A percentile compares a stretch with the other conserved stretches of the same genome.
phyloP scores from a whole-genome alignment of 2,329 filamentous ascomycete species.

The Diaporthe citri region DNA sequence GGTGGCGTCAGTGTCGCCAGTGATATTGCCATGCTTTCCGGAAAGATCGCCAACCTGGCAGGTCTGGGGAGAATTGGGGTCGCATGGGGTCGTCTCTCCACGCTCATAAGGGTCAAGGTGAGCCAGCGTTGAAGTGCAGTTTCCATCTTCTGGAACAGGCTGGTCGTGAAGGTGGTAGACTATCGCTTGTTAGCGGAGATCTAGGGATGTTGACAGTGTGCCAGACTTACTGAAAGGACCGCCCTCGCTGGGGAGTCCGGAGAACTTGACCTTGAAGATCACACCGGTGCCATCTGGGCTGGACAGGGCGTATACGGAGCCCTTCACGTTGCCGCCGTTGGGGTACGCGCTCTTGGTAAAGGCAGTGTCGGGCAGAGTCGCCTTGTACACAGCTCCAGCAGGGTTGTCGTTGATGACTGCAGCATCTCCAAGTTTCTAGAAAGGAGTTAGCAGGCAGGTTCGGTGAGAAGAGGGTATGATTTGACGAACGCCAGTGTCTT shows the following conservation, averaged over 20 bases:
- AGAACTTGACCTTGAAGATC: slow-evolving; percentile 48
- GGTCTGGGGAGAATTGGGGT: slow-evolving; percentile 66
- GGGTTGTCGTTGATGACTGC: slow-evolving; percentile 34
- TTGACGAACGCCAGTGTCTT: slow-evolving; percentile 30
- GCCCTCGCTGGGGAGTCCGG: slow-evolving; percentile 48
- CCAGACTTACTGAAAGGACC: slow-evolving; percentile 52
- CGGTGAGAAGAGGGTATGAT: neutral
- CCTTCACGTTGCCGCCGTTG: slow-evolving; percentile 41
- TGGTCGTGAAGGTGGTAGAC: slow-evolving; percentile 80
- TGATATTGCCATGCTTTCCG: slow-evolving; percentile 78
- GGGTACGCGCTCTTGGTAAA: slow-evolving; percentile 36
- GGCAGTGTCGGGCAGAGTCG: slow-evolving; percentile 32
- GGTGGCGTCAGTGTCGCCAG: slow-evolving; percentile 59
- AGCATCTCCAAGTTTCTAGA: slow-evolving; percentile 36
- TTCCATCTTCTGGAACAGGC: slow-evolving; percentile 74
- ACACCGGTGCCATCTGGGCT: slow-evolving; percentile 48
- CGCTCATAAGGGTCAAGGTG: slow-evolving; percentile 80
- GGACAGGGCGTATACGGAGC: slow-evolving; percentile 47
- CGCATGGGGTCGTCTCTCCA: slow-evolving; percentile 72
- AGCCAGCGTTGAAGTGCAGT: slow-evolving; percentile 76
- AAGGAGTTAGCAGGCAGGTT: neutral
- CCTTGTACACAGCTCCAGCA: slow-evolving; percentile 33
- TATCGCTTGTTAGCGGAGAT: slow-evolving; percentile 49
- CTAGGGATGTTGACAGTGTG: neutral
- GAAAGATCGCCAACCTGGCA: slow-evolving; percentile 84